Base-by-base conservation (phyloP, 2,329 filamentous ascomycete species). In the Orbilia ellipsospora region DNA sequence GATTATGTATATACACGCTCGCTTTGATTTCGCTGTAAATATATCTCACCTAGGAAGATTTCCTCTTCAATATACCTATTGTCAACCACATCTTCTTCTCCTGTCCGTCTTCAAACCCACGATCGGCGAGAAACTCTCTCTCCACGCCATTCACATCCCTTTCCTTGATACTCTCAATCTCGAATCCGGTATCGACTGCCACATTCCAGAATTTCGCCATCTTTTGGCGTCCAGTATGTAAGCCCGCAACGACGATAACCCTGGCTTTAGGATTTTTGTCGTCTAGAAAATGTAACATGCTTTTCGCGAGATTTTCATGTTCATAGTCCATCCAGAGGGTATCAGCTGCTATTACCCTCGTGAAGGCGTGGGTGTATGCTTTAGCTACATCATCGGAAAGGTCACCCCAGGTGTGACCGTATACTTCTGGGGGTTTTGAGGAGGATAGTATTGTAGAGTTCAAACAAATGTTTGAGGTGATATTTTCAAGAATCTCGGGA, bases 251-350 rank as follows among this genome's bases (percentile, higher is more conserved):
- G n/a, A 90, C 87, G 82, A 89, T 88, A 60, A 88, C 86, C 40
- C 87, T 84, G 1, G 88, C 86, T 15, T 79, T 81, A 1, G 82
- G 78, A 44, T 59, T 50, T 2, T 80, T 81, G 10, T 81, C 78
- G 0, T 81, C 82, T 16, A 92, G 83, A 80, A 92, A 91, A 81
- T 88, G 87, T 4, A 85, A 81, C 80, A 92, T 87, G 23, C 89
- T 91, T 50, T 80, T 81, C 55, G 86, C 85, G 26, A 93, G 84
- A 81, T 89, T 90, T n/a, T 82, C 85, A 81, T 93, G 91, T 83
- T 92, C 87, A 83, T 86, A 86, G 0, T 88, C 87, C 89, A 92
- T 92, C 90, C 90, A 93, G 68, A 91, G 85, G 79, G 90, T 92
- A 82, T 93, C 90, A 77, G 89, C 89, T 0, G 88, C 88, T n/a